Conservation (phyloP, 495 filamentous ascomycete species). For the Penicillium robsamsonii region DNA sequence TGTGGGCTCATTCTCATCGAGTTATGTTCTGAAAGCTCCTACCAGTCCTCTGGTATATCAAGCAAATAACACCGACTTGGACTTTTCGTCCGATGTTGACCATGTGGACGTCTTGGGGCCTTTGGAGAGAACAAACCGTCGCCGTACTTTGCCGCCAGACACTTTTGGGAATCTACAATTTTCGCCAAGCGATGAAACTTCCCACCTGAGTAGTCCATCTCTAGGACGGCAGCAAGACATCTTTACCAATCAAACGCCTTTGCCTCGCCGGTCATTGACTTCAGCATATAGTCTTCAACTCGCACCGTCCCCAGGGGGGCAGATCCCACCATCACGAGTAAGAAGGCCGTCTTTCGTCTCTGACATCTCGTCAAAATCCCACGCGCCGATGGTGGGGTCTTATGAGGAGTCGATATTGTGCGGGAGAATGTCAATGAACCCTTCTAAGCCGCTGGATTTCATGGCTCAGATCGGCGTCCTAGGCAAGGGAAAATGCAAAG, state of each 20-base stretch:
- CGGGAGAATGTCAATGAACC: constrained; percentile 94
- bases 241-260: constrained; percentile 65
- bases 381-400: constrained; percentile 94
- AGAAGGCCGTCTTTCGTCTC: constrained; percentile 72
- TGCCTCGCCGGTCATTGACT: constrained; percentile 71
- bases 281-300: constrained; percentile 57
- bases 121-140: constrained; percentile 49
- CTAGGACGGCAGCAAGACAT: constrained; percentile 47
- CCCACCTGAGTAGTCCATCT: constrained; percentile 19
- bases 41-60: constrained; percentile 92
- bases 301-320: constrained; percentile 50
- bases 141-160: constrained; percentile 61
- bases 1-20: constrained; percentile 73
- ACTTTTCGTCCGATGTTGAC: constrained; percentile 52
- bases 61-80: constrained; percentile 81
- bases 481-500: constrained; percentile 85
- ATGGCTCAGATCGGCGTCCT: constrained; percentile 94
- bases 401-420: constrained; percentile 96
- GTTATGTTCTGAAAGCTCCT: constrained; percentile 80
- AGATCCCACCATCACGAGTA: constrained; percentile 55
- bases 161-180: constrained; percentile 46
- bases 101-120: constrained; percentile 31
- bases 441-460: constrained; percentile 90
- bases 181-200: constrained; percentile 22
- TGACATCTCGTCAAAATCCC: constrained; percentile 73